phyloP scores from a whole-genome alignment of 441 rosid genomes.

The Euphorbia schlechtendalii region DNA sequence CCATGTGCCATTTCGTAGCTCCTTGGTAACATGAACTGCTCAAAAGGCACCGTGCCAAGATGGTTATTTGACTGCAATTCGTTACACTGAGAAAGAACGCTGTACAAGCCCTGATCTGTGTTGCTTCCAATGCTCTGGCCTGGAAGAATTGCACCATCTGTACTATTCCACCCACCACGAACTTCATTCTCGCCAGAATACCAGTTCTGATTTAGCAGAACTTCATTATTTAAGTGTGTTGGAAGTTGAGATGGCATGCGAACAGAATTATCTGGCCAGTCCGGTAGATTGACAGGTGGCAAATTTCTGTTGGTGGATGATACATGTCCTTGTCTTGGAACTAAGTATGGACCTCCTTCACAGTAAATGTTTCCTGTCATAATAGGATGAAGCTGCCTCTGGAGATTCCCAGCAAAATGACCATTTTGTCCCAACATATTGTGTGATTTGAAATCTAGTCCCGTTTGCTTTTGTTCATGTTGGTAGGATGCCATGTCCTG shows the following conservation, averaged over 20 bases:
- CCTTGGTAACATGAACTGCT: slow-evolving; percentile 54
- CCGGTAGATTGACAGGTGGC: slow-evolving; percentile 40
- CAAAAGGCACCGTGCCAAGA: slow-evolving; percentile 35
- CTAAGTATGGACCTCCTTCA: slow-evolving; percentile 50
- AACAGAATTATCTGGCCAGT: slow-evolving; percentile 50
- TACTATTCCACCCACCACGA: slow-evolving; percentile 55
- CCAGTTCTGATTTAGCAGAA: slow-evolving; percentile 63
- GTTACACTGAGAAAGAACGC: slow-evolving; percentile 67
- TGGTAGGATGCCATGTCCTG: slow-evolving; percentile 44
- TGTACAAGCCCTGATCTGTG: slow-evolving; percentile 70
- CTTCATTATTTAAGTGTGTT: slow-evolving; percentile 40
- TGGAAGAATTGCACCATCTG: slow-evolving; percentile 36
- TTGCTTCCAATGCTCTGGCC: slow-evolving; percentile 43
- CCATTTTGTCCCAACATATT: slow-evolving; percentile 42
- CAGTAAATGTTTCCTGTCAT: slow-evolving; percentile 44
- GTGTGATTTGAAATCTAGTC: slow-evolving; percentile 41
- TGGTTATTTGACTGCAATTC: slow-evolving; percentile 45
- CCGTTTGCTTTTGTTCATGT: slow-evolving; percentile 47
- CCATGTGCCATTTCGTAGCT: slow-evolving; percentile 60
- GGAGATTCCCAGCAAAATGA: slow-evolving; percentile 54
- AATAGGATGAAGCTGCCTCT: slow-evolving; percentile 46
- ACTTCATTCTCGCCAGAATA: slow-evolving; percentile 51
- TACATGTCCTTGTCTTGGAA: slow-evolving; percentile 52
- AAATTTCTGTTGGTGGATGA: slow-evolving; percentile 25
- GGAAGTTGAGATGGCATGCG: slow-evolving; percentile 43